Percentiles rank a stretch among this genome's conserved stretches.
Conservation (phyloP, 371 early-diverging fungal species). For the Mucor piriformis region DNA sequence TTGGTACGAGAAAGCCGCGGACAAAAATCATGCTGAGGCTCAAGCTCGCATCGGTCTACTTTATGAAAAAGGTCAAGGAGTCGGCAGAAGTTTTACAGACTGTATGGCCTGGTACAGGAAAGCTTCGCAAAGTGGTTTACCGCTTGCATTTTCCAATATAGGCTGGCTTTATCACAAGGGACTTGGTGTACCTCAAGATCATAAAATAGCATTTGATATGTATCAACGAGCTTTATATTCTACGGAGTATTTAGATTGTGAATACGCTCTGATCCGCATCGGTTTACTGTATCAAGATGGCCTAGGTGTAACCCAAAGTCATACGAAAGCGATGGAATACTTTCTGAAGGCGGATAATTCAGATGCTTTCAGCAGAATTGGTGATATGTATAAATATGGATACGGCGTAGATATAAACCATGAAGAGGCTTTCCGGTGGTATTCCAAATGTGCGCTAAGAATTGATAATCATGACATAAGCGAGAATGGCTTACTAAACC, state of each 20-base stretch:
- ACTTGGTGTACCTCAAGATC: neutral
- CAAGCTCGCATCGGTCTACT: neutral
- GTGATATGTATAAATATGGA: neutral
- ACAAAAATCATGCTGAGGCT: neutral
- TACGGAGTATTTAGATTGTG: neutral
- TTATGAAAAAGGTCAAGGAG: neutral
- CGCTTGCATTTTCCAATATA: neutral
- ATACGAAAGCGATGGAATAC: neutral
- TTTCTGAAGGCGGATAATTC: neutral
- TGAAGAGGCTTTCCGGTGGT: neutral
- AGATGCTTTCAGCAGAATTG: neutral
- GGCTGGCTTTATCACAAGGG: neutral
- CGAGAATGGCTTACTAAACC: neutral
- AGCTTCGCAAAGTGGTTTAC: neutral
- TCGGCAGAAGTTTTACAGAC: neutral
- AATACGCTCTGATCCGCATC: neutral
- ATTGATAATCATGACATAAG: neutral
- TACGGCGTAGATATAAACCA: neutral
- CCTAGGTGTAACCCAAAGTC: neutral
- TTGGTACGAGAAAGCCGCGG: neutral
- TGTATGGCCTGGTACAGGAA: neutral
- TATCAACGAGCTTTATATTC: neutral
- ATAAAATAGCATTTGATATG: neutral
- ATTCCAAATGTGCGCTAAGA: neutral
- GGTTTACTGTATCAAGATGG: neutral